Base-by-base conservation (phyloP, 345 rosid species). In the Garcia nutans region DNA sequence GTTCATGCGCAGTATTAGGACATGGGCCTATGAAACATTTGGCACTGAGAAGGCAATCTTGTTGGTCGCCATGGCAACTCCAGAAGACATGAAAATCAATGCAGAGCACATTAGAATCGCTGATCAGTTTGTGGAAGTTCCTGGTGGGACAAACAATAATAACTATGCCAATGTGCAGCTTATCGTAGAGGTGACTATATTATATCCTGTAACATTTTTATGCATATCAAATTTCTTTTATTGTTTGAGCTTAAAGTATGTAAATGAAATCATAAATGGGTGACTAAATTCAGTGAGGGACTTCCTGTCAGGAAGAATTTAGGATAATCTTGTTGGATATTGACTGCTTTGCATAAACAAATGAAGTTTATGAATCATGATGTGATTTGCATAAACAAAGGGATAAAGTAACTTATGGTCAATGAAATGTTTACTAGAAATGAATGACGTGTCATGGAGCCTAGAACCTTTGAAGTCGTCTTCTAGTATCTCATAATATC, bases 131-230 rank as follows among this genome's bases (percentile, higher is more conserved):
- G 99, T 96, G 16, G 99, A 96, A 88, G 98, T 96, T 85, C 98
- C 99, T 8, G 99, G 99, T 49, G 99, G 99, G 80, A 96, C 98
- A 13, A 96, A 96, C 86, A 96, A 96, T 74, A 96, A 96, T 79
- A 96, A 96, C 81, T 96, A 96, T 85, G 99, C 98, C 76, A 96
- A 96, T 74, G 99, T 93, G 80, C 98, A 96, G 86, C 99, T 96
- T 78, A 96, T 96, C 69, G 91, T 93, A 28, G 99, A 96, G 98
- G 99, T 93, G 68, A 59, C 88, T 79, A n/a, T 64, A 49, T 56
- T 52, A 63, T 22, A 19, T 16, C 61, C 55, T 23, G 42, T 63
- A 33, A 52, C n/a, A 54, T 54, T 70, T 41, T 57, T 75, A 6
- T 70, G 45, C 37, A 7, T 52, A 77, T 81, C 59, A 33, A 41